Conservation (phyloP, 2,329 filamentous ascomycete species). For the Teratosphaeria destructans region DNA sequence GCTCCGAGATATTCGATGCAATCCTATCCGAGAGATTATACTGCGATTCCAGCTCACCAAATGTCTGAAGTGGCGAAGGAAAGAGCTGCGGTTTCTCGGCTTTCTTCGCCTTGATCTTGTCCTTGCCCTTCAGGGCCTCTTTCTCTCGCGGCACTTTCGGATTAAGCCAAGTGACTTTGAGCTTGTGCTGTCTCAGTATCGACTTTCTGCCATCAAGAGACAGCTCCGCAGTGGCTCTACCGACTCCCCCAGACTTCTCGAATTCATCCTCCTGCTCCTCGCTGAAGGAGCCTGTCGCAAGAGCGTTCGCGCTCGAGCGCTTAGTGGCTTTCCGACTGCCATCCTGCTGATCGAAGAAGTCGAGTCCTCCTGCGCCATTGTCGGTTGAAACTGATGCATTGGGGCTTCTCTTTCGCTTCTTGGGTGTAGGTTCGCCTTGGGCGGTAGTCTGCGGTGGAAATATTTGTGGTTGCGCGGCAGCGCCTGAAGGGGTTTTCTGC, state of each 20-base stretch:
- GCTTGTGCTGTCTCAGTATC: slow-evolving; percentile 24
- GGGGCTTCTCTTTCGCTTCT: slow-evolving; percentile 34
- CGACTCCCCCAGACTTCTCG: not conserved
- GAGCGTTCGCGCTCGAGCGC: not conserved
- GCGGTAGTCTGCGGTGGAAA: slow-evolving; percentile 27
- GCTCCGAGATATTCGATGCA: slow-evolving; percentile 66
- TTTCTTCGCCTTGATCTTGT: slow-evolving; percentile 9
- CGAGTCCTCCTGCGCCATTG: slow-evolving; percentile 27
- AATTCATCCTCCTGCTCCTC: not conserved
- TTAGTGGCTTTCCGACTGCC: not conserved
- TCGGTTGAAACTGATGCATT: slow-evolving; percentile 3
- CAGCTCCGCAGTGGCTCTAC: not conserved
- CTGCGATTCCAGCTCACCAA: slow-evolving; percentile 57
- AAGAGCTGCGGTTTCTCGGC: slow-evolving; percentile 51
- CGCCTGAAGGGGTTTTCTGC: slow-evolving; percentile 52
- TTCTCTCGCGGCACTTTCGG: slow-evolving; percentile 26
- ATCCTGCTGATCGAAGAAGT: slow-evolving; percentile 29
- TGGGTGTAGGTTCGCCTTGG: slow-evolving; percentile 11
- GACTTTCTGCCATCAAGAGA: slow-evolving; percentile 16
- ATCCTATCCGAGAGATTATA: slow-evolving; percentile 68
- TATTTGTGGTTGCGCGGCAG: slow-evolving; percentile 57
- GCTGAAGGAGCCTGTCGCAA: not conserved
- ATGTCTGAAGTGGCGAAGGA: slow-evolving; percentile 69
- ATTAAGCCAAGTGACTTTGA: slow-evolving; percentile 24
- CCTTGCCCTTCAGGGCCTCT: slow-evolving; percentile 35